These are phyloP conservation scores for Sphaerulina populicola DNA, from an alignment of 2,329 filamentous ascomycete species.

Conservation along the genomic window DNA sequence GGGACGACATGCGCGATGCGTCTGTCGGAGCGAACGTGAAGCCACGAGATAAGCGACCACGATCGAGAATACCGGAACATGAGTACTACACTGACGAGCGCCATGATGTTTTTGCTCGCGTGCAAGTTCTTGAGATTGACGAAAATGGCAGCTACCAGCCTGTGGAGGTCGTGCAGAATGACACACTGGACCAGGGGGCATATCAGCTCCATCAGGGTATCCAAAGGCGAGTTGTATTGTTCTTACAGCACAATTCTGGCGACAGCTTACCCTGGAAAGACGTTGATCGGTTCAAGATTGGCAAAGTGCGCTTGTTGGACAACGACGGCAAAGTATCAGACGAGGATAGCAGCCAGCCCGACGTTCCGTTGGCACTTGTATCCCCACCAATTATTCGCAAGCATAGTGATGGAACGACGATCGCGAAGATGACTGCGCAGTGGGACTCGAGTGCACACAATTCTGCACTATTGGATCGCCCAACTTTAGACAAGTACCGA, in stretches of 20 bases:
- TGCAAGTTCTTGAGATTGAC: conserved; percentile 85
- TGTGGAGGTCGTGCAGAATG: conserved; percentile 83
- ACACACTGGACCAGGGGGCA: conserved; percentile 74
- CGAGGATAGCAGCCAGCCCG: conserved; percentile 55
- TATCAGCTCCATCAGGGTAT: conserved; percentile 94
- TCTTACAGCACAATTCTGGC: conserved; percentile 83
- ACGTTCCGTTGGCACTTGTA: conserved; percentile 69
- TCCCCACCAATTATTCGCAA: conserved; percentile 70
- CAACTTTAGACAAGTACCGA: conserved; percentile 84
- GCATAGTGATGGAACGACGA: conserved; percentile 83
- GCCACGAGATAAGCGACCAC: conserved; percentile 37
- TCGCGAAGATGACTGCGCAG: conserved; percentile 77
- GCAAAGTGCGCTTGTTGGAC: conserved; percentile 75
- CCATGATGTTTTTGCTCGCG: conserved; percentile 79
- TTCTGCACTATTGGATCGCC: conserved; percentile 85
- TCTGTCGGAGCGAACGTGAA: conserved; percentile 50
- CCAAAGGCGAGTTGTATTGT: conserved; percentile 78
- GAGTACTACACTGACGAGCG: conserved; percentile 91
- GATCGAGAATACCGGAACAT: conserved; percentile 71
- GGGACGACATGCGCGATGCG: conserved; percentile 93
- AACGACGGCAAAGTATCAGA: conserved; percentile 77
- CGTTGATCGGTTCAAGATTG: conserved; percentile 66
- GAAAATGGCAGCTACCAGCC: conserved; percentile 86
- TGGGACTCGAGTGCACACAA: conserved; percentile 95
- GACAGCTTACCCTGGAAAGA: conserved; percentile 84